phyloP scores from a whole-genome alignment of 352 stramenopile species.

The Globisporangium alternatum region DNA sequence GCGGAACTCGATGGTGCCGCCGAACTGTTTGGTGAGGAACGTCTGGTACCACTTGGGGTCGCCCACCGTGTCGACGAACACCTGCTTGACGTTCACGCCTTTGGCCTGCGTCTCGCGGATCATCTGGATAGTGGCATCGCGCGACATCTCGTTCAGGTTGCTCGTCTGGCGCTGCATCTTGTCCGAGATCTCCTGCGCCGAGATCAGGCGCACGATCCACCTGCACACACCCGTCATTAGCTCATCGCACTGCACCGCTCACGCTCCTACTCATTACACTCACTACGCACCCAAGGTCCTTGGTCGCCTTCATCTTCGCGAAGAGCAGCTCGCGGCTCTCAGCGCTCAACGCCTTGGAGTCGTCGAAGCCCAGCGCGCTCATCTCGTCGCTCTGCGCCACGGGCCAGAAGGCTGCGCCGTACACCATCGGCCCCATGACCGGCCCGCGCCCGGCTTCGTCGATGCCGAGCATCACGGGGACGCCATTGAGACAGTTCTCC shows the following conservation, averaged over 20 bases:
- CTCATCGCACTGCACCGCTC: background rate
- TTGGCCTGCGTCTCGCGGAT: conserved; percentile 88
- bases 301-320: conserved; percentile 77
- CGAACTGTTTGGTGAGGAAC: conserved; percentile 90
- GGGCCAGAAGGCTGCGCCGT: conserved; percentile 91
- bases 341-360: conserved; percentile 92
- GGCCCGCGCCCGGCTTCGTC: conserved; percentile 93
- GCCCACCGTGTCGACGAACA: conserved; percentile 95
- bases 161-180: conserved; percentile 92
- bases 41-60: conserved; percentile 89
- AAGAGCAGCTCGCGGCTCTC: conserved; percentile 89
- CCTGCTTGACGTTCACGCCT: conserved; percentile 83
- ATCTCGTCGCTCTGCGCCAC: conserved; percentile 70
- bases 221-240: conserved; percentile 26
- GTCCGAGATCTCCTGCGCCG: conserved; percentile 92
- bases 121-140: conserved; percentile 91
- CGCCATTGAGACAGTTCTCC: conserved; percentile 47
- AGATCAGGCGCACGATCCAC: conserved; percentile 90
- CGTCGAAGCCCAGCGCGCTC: conserved; percentile 88
- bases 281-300: conserved; percentile 47
- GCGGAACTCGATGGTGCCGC: conserved; percentile 88
- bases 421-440: conserved; percentile 95
- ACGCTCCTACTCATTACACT: no score
- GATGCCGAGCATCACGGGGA: conserved; percentile 91
- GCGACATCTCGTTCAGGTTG: conserved; percentile 94